Evolutionary conservation across 257 asterid species (phyloP).

Genomic region (Perilla frutescens): DNA sequence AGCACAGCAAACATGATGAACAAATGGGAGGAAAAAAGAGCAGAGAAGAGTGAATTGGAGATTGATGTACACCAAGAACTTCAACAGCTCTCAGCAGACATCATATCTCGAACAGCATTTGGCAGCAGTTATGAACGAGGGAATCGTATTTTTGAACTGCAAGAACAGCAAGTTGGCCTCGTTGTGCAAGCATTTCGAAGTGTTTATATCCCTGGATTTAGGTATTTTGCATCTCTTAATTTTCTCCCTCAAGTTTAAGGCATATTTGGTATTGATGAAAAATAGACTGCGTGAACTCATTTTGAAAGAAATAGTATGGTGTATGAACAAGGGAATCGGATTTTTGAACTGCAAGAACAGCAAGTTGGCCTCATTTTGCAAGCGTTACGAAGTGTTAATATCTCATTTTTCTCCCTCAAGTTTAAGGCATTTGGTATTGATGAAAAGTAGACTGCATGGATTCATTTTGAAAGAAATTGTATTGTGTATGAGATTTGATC

Average conservation of each 20-base stretch:
- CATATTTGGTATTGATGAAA: background rate
- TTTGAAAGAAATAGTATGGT: background rate
- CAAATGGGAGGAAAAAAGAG: constrained; percentile 59
- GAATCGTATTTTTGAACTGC: constrained; percentile 60
- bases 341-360: constrained; percentile 66
- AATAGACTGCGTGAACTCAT: background rate
- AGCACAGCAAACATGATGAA: constrained; percentile 46
- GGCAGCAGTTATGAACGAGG: constrained; percentile 72
- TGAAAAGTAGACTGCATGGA: background rate
- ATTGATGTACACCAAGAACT: constrained; percentile 56
- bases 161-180: constrained; percentile 59
- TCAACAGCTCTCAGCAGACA: constrained; percentile 66
- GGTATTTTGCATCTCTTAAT: constrained; percentile 35
- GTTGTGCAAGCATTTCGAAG: constrained; percentile 53
- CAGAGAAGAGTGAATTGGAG: constrained; percentile 54
- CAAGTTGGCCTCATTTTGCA: constrained; percentile 53
- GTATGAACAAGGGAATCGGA: constrained; percentile 51
- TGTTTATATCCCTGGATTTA: constrained; percentile 68
- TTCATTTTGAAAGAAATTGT: background rate
- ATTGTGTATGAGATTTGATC: background rate
- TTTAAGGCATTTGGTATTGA: background rate
- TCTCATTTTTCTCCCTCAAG: background rate
- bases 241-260: background rate
- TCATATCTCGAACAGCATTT: constrained; percentile 66
- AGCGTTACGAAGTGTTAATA: constrained; percentile 55